A percentile compares a stretch with the other conserved stretches of the same genome.
phyloP scores from a whole-genome alignment of 2,329 filamentous ascomycete species.

The Alternaria conjuncta region DNA sequence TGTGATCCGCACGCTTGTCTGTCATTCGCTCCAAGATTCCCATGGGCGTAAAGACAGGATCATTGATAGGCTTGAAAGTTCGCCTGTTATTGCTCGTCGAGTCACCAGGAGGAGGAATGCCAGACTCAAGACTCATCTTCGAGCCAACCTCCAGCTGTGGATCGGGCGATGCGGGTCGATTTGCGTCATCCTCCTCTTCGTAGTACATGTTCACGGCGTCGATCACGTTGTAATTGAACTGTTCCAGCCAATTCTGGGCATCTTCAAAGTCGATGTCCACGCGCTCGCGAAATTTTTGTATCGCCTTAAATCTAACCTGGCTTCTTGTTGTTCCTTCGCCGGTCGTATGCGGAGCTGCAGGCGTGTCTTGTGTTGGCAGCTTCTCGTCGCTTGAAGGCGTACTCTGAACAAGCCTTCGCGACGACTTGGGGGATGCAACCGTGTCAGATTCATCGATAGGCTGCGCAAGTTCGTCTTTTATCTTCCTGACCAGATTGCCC shows the following conservation, averaged over 20 bases:
- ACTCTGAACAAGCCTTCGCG: not conserved
- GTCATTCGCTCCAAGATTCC: not conserved
- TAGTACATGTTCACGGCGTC: not conserved
- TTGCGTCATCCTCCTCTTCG: not conserved
- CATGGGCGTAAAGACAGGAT: not conserved
- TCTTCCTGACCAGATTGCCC: not conserved
- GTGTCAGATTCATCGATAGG: not conserved
- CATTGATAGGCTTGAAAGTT: not conserved
- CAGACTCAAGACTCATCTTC: not conserved
- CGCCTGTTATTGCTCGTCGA: not conserved
- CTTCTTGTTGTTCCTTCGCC: not conserved
- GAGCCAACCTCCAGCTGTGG: not conserved
- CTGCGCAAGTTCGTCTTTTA: conserved; percentile 3
- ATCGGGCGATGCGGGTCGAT: not conserved
- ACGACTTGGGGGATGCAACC: not conserved
- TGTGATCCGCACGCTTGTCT: not conserved
- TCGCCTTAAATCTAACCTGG: not conserved
- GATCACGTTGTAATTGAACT: not conserved
- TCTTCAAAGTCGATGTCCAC: not conserved
- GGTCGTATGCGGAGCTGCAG: not conserved
- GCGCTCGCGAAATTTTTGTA: not conserved
- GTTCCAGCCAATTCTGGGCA: not conserved
- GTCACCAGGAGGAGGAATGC: not conserved
- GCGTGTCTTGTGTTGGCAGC: not conserved
- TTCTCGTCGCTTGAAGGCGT: not conserved